Percentiles rank a stretch among this genome's conserved stretches.
These are phyloP conservation scores for Diplocarpon rosae DNA, from an alignment of 2,329 filamentous ascomycete genomes.

Conservation along the genomic window DNA sequence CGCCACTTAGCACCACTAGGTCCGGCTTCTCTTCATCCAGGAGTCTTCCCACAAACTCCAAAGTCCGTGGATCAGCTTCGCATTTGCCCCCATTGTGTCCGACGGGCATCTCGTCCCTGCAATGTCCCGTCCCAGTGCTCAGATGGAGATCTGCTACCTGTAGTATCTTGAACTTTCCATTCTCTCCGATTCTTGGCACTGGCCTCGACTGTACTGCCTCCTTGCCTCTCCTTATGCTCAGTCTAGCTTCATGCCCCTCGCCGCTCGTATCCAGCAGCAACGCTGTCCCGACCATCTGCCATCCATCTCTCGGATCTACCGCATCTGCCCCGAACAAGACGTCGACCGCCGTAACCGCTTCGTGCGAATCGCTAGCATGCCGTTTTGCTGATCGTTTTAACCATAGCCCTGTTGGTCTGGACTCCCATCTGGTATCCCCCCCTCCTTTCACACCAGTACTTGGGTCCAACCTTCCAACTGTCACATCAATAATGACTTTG, in stretches of 20 bases:
- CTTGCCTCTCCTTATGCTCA: constrained; percentile 68
- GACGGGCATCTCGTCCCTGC: constrained; percentile 75
- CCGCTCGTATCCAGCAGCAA: constrained; percentile 56
- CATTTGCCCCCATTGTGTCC: constrained; percentile 64
- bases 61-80: constrained; percentile 80
- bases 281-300: constrained; percentile 66
- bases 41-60: constrained; percentile 76
- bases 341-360: constrained; percentile 55
- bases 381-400: constrained; percentile 38
- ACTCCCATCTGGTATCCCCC: constrained; percentile 52
- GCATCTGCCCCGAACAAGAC: constrained; percentile 64
- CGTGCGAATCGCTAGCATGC: constrained; percentile 35
- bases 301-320: constrained; percentile 77
- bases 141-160: constrained; percentile 92
- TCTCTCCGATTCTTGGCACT: constrained; percentile 66
- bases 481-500: constrained; percentile 52
- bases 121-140: constrained; percentile 76
- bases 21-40: constrained; percentile 92
- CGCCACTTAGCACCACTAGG: constrained; percentile 80
- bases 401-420: constrained; percentile 57
- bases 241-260: constrained; percentile 55
- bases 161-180: constrained; percentile 94
- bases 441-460: constrained; percentile 38
- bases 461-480: constrained; percentile 51
- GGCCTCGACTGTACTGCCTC: constrained; percentile 56